Percentiles rank a stretch among this genome's conserved stretches.
These are phyloP conservation scores for Ophioceras dolichostomum DNA, from an alignment of 2,329 filamentous ascomycete species.

Conservation along the genomic window DNA sequence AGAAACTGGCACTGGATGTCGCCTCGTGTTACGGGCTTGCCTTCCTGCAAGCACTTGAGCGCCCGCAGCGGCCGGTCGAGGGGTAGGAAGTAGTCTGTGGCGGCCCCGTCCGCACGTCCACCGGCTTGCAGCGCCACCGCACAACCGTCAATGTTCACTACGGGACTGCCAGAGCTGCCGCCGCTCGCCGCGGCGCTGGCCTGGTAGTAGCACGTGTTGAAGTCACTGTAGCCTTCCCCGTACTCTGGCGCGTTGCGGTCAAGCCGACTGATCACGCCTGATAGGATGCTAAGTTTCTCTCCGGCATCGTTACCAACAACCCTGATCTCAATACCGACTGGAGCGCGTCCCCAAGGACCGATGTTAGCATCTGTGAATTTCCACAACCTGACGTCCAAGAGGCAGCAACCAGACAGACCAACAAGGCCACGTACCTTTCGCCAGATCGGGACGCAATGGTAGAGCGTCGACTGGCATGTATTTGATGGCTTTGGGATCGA, in stretches of 20 bases:
- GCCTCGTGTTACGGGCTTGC: conserved; percentile 66
- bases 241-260: conserved; percentile 97
- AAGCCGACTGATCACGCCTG: conserved; percentile 89
- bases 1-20: conserved; percentile 98
- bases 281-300: conserved; percentile 95
- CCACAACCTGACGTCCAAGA: not conserved
- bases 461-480: conserved; percentile 87
- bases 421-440: conserved; percentile 37
- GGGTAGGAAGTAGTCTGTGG: conserved; percentile 94
- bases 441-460: conserved; percentile 71
- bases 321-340: conserved; percentile 83
- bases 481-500: conserved; percentile 91
- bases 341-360: no score
- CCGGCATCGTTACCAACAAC: conserved; percentile 98
- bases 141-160: conserved; percentile 88
- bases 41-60: conserved; percentile 70
- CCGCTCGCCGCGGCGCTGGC: conserved; percentile 94
- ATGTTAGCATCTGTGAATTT: conserved; percentile 11
- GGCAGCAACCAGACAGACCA: no score
- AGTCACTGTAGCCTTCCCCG: conserved; percentile 95
- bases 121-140: conserved; percentile 91
- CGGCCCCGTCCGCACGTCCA: conserved; percentile 84
- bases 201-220: conserved; percentile 94
- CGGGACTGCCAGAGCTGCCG: conserved; percentile 94
- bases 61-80: conserved; percentile 83